Conservation (phyloP, 306 rosid genomes). For the Dalbergia cochinchinensis region DNA sequence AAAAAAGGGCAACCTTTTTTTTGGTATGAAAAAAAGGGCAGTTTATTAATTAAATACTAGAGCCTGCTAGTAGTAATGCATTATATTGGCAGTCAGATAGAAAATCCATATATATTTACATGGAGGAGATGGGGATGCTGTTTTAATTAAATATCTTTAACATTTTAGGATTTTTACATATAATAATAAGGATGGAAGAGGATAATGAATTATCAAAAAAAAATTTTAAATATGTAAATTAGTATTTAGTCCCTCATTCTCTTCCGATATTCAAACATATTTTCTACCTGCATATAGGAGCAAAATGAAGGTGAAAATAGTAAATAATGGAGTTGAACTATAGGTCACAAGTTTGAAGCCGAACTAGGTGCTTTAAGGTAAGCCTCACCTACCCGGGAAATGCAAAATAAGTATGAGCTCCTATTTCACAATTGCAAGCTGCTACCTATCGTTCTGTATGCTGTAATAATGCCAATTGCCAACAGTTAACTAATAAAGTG, state of each 20-base stretch:
- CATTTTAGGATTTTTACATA: too few relatives aligned
- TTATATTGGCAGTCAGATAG: too few relatives aligned
- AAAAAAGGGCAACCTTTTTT: background rate
- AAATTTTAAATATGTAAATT: too few relatives aligned
- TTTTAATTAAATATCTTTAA: too few relatives aligned
- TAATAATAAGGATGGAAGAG: too few relatives aligned
- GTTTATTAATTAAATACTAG: background rate
- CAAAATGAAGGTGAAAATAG: background rate
- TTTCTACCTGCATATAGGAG: background rate
- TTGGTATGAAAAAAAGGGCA: background rate
- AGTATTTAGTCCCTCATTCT: background rate
- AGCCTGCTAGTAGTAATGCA: too few relatives aligned
- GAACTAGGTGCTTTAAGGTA: background rate
- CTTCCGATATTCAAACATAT: background rate
- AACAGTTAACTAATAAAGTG: background rate
- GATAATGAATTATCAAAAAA: background rate
- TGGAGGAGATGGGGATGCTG: too few relatives aligned
- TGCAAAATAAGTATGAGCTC: conserved; percentile 40
- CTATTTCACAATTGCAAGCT: background rate
- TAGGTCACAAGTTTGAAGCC: background rate
- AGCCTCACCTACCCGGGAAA: conserved; percentile 36
- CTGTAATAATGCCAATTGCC: background rate
- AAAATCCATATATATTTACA: too few relatives aligned
- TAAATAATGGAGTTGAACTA: conserved; percentile 1
- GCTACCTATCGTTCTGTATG: background rate